These are phyloP conservation scores for Hordeum marinum DNA, from an alignment of 176 grass and related monocot genomes.

Conservation along the genomic window DNA sequence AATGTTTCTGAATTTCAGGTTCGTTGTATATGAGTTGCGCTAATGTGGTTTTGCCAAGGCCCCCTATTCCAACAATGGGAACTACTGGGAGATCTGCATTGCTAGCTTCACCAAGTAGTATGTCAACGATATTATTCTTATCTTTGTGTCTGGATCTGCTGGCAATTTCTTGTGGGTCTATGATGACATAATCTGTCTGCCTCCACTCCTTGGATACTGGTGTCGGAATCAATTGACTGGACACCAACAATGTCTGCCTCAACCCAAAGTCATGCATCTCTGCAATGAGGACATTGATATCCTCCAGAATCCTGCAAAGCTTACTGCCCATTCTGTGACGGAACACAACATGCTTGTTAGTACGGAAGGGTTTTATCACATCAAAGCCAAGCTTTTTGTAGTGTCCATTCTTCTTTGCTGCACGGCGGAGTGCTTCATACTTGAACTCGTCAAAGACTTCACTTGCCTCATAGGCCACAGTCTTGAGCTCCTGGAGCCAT, in stretches of 20 bases:
- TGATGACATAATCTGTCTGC: not conserved
- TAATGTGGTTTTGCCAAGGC: not conserved
- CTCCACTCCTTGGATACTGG: not conserved
- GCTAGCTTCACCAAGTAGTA: not conserved
- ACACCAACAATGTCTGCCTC: not conserved
- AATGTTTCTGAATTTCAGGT: not conserved
- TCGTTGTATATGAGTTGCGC: not conserved
- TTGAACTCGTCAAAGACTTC: constrained; percentile 33
- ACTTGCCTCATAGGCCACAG: constrained; percentile 21
- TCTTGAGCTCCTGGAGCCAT: constrained; percentile 8
- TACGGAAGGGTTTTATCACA: not conserved
- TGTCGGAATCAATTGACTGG: no score
- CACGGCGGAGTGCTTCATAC: not conserved
- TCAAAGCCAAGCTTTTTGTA: not conserved
- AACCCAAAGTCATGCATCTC: not conserved
- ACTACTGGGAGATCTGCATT: not conserved
- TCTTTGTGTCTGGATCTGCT: not conserved
- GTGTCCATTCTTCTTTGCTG: not conserved
- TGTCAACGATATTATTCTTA: not conserved
- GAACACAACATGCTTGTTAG: not conserved
- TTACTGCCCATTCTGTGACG: not conserved
- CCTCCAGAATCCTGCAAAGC: not conserved
- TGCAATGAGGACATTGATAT: not conserved
- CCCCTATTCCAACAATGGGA: not conserved
- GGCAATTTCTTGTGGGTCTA: not conserved